Conservation (phyloP, 139 green algal species). For the Pedinophyceae sp. region DNA sequence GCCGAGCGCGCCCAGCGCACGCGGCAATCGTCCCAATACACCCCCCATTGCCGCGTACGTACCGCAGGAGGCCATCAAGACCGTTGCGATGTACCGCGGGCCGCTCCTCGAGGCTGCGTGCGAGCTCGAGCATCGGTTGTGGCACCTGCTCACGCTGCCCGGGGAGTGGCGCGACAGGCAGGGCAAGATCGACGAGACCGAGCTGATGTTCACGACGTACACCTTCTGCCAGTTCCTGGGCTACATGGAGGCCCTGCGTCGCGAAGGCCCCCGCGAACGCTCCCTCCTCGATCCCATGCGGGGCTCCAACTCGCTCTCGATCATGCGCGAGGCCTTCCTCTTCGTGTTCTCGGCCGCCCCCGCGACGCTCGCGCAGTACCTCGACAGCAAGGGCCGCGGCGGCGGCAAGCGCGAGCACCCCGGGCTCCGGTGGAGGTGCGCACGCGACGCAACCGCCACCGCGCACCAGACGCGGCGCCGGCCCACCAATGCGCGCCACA, state of each 20-base stretch:
- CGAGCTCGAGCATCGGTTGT: slow-evolving; percentile 47
- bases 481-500: too few species aligned
- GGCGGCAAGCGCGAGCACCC: slow-evolving; percentile 19
- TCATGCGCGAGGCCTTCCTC: slow-evolving; percentile 41
- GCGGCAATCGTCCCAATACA: too few species aligned
- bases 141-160: slow-evolving; percentile 28
- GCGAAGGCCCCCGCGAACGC: slow-evolving; percentile 40
- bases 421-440: too few species aligned
- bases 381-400: too few species aligned
- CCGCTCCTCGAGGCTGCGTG: slow-evolving; percentile 45
- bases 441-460: too few species aligned
- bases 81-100: slow-evolving; percentile 17
- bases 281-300: slow-evolving; percentile 30
- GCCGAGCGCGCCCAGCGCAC: slow-evolving; percentile 4
- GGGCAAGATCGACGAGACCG: slow-evolving; percentile 14
- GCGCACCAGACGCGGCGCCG: too few species aligned
- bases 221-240: slow-evolving; percentile 45
- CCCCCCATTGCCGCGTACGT: too few species aligned
- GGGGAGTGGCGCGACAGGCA: slow-evolving; percentile 4
- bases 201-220: slow-evolving; percentile 41
- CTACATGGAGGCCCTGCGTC: slow-evolving; percentile 45
- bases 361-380: slow-evolving; percentile 23
- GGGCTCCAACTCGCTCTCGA: slow-evolving; percentile 30
- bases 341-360: slow-evolving; percentile 35
- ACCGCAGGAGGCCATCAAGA: neutral